Evolutionary conservation across 805 yeast genomes (phyloP).

Genomic region (Yarrowia alimentaria): DNA sequence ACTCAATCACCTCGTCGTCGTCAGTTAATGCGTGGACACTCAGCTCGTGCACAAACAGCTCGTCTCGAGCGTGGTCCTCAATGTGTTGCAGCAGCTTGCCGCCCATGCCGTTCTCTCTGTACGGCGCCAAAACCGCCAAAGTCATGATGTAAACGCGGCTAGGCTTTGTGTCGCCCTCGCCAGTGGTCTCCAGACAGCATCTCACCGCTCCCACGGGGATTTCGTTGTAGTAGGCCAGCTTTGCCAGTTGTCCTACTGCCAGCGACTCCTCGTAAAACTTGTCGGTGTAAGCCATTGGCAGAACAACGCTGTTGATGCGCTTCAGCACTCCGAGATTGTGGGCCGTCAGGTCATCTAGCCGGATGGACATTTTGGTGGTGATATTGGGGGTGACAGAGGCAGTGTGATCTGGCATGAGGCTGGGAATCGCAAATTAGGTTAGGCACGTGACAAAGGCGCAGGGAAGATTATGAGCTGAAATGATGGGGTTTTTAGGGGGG

Average conservation of each 20-base stretch:
- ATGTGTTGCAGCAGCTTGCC: constrained; percentile 54
- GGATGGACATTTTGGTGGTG: no score
- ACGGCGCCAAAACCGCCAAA: constrained; percentile 64
- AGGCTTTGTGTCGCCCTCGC: constrained; percentile 51
- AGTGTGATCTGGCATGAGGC: no score
- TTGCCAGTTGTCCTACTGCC: constrained; percentile 51
- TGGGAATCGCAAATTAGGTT: no score
- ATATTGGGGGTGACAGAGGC: no score
- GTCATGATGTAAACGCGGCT: constrained; percentile 62
- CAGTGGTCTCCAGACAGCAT: constrained; percentile 45
- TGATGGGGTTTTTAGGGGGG: no score
- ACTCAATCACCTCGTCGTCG: constrained; percentile 46
- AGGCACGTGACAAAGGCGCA: no score
- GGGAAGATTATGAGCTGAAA: no score
- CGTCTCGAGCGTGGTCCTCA: constrained; percentile 55
- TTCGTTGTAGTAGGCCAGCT: constrained; percentile 67
- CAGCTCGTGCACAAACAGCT: constrained; percentile 53
- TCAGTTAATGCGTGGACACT: constrained; percentile 53
- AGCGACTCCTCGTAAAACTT: constrained; percentile 52
- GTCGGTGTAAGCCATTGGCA: constrained; percentile 54
- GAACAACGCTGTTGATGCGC: constrained; percentile 51
- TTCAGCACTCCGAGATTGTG: constrained; percentile 61
- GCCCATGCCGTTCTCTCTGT: constrained; percentile 64
- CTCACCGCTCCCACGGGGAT: constrained; percentile 78
- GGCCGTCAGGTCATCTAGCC: constrained; percentile 57